These are phyloP conservation scores for Mimosa pudica DNA, from an alignment of 306 rosid genomes.

Conservation along the genomic window DNA sequence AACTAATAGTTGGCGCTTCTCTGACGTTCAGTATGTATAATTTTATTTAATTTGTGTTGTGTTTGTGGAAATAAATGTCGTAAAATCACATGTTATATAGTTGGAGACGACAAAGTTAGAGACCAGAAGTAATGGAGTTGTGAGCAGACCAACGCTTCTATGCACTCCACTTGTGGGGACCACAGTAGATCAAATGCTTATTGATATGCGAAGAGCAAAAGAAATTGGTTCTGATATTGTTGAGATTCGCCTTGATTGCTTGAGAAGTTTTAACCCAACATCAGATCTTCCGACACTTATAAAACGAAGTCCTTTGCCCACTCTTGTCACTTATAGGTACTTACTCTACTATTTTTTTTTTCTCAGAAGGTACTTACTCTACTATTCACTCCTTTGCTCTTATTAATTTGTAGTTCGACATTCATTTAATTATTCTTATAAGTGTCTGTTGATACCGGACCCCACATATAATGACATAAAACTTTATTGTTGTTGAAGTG, in stretches of 20 bases:
- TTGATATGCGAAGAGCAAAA: constrained; percentile 50
- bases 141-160: constrained; percentile 42
- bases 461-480: too few relatives aligned
- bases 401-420: too few relatives aligned
- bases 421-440: too few relatives aligned
- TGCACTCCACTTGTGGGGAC: constrained; percentile 48
- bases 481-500: too few relatives aligned
- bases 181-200: constrained; percentile 44
- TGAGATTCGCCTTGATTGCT: constrained; percentile 51
- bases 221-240: constrained; percentile 50
- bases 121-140: constrained; percentile 14
- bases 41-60: background rate
- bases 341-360: background rate
- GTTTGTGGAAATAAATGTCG: background rate
- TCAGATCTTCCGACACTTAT: constrained; percentile 44
- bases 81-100: background rate
- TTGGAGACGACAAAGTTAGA: constrained; percentile 29
- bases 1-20: background rate
- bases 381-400: background rate
- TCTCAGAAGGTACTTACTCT: constrained; percentile 35
- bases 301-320: constrained; percentile 46
- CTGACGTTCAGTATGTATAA: background rate
- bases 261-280: constrained; percentile 40
- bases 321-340: constrained; percentile 52
- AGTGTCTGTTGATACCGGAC: too few relatives aligned